These are phyloP conservation scores for Melanopsichium pennsylvanicum DNA, from an alignment of 1,284 basidiomycete genomes.

Conservation along the genomic window DNA sequence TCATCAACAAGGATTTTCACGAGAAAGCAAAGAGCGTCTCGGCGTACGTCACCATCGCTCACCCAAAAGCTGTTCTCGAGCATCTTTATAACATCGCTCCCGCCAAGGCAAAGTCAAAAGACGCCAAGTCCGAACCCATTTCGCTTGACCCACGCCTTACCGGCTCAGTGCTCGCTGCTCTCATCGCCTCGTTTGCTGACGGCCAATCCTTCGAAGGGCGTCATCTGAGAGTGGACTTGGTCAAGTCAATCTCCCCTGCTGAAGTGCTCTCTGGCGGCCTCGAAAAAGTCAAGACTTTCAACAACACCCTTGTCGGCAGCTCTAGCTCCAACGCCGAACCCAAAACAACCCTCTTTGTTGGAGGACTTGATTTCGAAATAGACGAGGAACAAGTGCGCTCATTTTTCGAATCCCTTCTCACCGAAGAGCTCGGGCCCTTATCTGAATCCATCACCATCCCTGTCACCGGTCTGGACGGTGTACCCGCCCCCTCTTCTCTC, in stretches of 20 bases:
- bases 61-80: conserved; percentile 40
- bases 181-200: conserved; percentile 74
- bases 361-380: conserved; percentile 89
- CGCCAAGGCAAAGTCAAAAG: conserved; percentile 30
- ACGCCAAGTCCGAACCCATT: conserved; percentile 1
- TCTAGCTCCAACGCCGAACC: conserved; percentile 50
- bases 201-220: conserved; percentile 77
- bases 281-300: conserved; percentile 51
- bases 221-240: conserved; percentile 62
- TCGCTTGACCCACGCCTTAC: conserved; percentile 44
- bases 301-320: conserved; percentile 44
- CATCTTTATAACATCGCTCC: conserved; percentile 28
- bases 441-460: conserved; percentile 32
- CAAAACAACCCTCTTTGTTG: conserved; percentile 85
- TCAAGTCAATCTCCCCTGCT: conserved; percentile 45
- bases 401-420: conserved; percentile 84
- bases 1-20: conserved; percentile 80
- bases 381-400: conserved; percentile 87
- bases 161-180: conserved; percentile 72
- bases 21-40: conserved; percentile 58
- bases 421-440: conserved; percentile 75
- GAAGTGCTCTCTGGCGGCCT: conserved; percentile 56
- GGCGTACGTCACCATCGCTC: conserved; percentile 61
- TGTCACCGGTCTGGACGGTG: conserved; percentile 36
- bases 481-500: conserved; percentile 12